Conservation (phyloP, 495 filamentous ascomycete species). For the Aspergillus wentii region DNA sequence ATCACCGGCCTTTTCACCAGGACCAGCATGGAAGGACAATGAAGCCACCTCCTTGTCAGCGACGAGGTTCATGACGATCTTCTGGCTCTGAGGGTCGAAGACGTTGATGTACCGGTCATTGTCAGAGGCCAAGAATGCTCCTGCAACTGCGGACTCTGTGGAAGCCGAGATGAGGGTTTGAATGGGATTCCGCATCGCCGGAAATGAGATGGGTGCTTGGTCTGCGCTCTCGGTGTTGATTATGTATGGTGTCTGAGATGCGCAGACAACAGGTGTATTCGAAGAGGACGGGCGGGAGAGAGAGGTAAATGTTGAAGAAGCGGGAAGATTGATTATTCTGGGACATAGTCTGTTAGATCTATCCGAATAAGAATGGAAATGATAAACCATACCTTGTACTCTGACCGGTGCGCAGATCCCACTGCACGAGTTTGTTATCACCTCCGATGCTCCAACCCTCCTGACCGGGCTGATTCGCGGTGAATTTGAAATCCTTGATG, state of each 20-base stretch:
- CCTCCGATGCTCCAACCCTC: slow-evolving; percentile 57
- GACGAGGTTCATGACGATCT: slow-evolving; percentile 46
- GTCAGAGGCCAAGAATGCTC: slow-evolving; percentile 43
- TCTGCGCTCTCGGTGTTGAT: slow-evolving; percentile 44
- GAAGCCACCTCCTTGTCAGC: slow-evolving; percentile 47
- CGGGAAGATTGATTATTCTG: slow-evolving; percentile 46
- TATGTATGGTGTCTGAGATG: slow-evolving; percentile 51
- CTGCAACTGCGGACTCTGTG: slow-evolving; percentile 23
- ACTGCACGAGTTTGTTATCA: slow-evolving; percentile 57
- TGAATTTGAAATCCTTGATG: slow-evolving; percentile 55
- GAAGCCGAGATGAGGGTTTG: slow-evolving; percentile 44
- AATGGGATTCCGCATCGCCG: slow-evolving; percentile 50
- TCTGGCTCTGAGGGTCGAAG: slow-evolving; percentile 39
- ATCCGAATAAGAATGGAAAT: background rate
- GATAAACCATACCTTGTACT: slow-evolving; percentile 36
- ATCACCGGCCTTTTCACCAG: slow-evolving; percentile 5
- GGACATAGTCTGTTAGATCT: no score
- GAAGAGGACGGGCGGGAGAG: slow-evolving; percentile 38
- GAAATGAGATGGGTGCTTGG: slow-evolving; percentile 37
- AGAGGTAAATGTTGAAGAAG: slow-evolving; percentile 33
- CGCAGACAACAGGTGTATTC: slow-evolving; percentile 46
- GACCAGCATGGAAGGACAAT: slow-evolving; percentile 25
- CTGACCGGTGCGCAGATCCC: slow-evolving; percentile 48
- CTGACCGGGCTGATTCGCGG: slow-evolving; percentile 29
- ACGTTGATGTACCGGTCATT: slow-evolving; percentile 53